Evolutionary conservation across 176 grass and related monocot genomes (phyloP).

Genomic region (Saccharum spontaneum): DNA sequence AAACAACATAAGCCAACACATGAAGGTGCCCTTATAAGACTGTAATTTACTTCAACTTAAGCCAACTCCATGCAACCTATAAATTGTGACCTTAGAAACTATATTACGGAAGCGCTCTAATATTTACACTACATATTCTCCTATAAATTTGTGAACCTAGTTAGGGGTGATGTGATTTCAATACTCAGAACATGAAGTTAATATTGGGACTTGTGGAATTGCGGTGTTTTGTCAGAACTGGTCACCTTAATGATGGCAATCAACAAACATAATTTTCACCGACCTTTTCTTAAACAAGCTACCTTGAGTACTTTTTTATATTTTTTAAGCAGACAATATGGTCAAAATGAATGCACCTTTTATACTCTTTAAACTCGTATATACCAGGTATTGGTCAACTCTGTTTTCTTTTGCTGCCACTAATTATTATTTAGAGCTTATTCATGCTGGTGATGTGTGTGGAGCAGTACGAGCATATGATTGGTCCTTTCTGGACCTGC

Average conservation of each 20-base stretch:
- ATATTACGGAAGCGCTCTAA: background rate
- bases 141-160: background rate
- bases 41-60: background rate
- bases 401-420: background rate
- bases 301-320: background rate
- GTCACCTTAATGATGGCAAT: background rate
- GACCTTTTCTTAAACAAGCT: background rate
- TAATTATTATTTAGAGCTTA: background rate
- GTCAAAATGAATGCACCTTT: background rate
- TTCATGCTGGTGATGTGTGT: background rate
- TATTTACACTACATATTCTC: background rate
- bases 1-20: background rate
- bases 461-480: background rate
- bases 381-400: background rate
- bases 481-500: background rate
- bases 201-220: background rate
- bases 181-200: background rate
- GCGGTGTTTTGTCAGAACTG: background rate
- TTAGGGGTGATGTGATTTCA: background rate
- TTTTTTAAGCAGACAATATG: background rate
- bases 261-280: background rate
- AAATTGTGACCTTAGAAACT: background rate
- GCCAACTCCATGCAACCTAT: background rate
- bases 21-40: background rate
- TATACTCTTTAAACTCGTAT: background rate